Conservation (phyloP, 1,139 yeast species). For the Yamadazyma siamensis region DNA sequence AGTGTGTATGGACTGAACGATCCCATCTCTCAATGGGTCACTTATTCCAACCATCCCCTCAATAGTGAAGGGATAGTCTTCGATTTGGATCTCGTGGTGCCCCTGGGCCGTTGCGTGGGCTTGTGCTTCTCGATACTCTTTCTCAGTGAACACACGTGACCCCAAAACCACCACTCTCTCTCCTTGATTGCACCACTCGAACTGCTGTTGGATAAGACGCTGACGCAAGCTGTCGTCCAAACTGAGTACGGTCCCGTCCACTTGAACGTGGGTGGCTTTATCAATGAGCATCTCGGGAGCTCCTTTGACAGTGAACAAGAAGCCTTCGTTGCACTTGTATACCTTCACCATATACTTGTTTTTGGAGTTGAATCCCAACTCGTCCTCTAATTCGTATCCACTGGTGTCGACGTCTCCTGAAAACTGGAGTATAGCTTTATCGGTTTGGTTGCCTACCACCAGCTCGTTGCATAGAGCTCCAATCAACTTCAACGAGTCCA, state of each 20-base stretch:
- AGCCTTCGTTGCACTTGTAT: constrained; percentile 14
- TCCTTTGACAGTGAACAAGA: constrained; percentile 39
- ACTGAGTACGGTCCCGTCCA: constrained; percentile 11
- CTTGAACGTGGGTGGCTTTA: constrained; percentile 24
- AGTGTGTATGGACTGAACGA: constrained; percentile 32
- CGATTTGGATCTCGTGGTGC: constrained; percentile 13
- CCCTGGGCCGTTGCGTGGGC: constrained; percentile 7
- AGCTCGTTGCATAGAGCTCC: constrained; percentile 40
- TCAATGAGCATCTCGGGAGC: constrained; percentile 48
- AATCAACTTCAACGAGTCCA: constrained; percentile 17
- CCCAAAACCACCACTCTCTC: constrained; percentile 46
- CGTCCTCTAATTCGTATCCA: constrained; percentile 16
- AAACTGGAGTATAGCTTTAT: constrained; percentile 40
- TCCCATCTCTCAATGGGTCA: constrained; percentile 50
- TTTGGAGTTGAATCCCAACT: constrained; percentile 45
- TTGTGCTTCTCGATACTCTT: constrained; percentile 1
- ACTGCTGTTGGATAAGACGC: constrained; percentile 25
- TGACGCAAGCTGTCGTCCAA: constrained; percentile 14
- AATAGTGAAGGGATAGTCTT: constrained; percentile 20
- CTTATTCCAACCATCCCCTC: constrained; percentile 47
- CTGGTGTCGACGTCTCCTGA: constrained; percentile 15
- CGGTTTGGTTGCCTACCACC: constrained; percentile 46
- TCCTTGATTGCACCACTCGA: constrained; percentile 39
- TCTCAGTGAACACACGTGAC: constrained; percentile 16
- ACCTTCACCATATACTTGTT: constrained; percentile 46